phyloP scores from a whole-genome alignment of 225 moss, liverwort and hornwort species.

The Climacium dendroides region DNA sequence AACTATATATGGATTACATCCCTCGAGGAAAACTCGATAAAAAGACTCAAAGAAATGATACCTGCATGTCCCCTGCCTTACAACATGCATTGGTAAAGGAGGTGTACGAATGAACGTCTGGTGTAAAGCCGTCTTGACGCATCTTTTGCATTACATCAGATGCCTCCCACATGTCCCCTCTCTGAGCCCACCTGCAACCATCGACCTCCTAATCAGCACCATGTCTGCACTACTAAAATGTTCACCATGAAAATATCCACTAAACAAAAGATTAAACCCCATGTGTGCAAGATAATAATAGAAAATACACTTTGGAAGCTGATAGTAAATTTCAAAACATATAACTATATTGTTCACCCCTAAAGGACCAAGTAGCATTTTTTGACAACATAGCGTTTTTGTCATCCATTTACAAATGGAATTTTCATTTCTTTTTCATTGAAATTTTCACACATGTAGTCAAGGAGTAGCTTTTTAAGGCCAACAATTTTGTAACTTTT shows the following conservation, averaged over 20 bases:
- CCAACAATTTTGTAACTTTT: too few relatives aligned
- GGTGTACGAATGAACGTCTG: slow-evolving; percentile 70
- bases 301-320: not conserved
- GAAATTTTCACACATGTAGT: too few relatives aligned
- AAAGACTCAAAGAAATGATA: not conserved
- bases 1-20: not conserved
- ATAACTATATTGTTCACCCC: not conserved
- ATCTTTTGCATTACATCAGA: slow-evolving; percentile 73
- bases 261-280: not conserved
- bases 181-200: slow-evolving; percentile 67
- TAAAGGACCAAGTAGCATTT: too few relatives aligned
- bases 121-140: slow-evolving; percentile 52
- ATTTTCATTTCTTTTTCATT: too few relatives aligned
- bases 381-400: too few relatives aligned
- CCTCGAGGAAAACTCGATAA: not conserved
- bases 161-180: slow-evolving; percentile 85
- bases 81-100: slow-evolving; percentile 77
- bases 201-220: not conserved
- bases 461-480: too few relatives aligned
- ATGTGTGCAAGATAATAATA: not conserved
- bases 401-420: too few relatives aligned
- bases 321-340: not conserved
- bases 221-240: not conserved
- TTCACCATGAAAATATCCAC: not conserved
- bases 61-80: slow-evolving; percentile 79